Base-by-base conservation (phyloP, 2,329 filamentous ascomycete species). In the Orbilia ellipsospora region DNA sequence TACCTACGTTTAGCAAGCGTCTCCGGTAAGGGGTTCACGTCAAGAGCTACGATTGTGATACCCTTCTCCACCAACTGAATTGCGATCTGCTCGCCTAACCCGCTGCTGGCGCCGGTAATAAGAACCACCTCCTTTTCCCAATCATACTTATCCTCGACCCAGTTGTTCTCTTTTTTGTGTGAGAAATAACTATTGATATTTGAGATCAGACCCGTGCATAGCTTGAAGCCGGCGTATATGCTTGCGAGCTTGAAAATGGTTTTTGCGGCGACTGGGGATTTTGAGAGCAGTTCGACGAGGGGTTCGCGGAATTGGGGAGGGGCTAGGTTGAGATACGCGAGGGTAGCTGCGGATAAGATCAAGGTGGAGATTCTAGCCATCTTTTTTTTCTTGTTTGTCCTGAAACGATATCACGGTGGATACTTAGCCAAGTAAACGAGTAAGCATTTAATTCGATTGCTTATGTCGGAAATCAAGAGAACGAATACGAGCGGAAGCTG, bases 71-170 rank as follows among this genome's bases (percentile, higher is more conserved):
- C 72, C 26, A 75, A 36, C 15, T 67, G 65, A 13, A 62, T 40
- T 1, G 60, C 64, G 42, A 65, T 61, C 36, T 61, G 59, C 55
- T 75, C 72, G 7, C 72, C 72, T 4, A 75, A 28, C 44, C 72
- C 72, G 18, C 52, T 63, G 52, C 72, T 75, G 8, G 64, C 72
- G 20, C 72, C 72, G 16, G 72, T 75, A 8, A 75, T 18, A 40
- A 75, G 56, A 31, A 75, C 59, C 15, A 75, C 55, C 45, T 75
- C 72, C 18, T 69, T 75, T 0, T 64, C 28, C 72, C 72, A 75
- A 40, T 75, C 64, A 65, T 75, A 75, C n/a, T 55, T 51, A 36
- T 75, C 72, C 13, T 75, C 72, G 2, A 45, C 69, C 64, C 64
- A 75, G 51, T 75, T 75, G 51, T 75, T 75, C 54, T 68, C 42